Evolutionary conservation across 371 early-diverging fungal species (phyloP).

Genomic region (Mucor circinelloides): DNA sequence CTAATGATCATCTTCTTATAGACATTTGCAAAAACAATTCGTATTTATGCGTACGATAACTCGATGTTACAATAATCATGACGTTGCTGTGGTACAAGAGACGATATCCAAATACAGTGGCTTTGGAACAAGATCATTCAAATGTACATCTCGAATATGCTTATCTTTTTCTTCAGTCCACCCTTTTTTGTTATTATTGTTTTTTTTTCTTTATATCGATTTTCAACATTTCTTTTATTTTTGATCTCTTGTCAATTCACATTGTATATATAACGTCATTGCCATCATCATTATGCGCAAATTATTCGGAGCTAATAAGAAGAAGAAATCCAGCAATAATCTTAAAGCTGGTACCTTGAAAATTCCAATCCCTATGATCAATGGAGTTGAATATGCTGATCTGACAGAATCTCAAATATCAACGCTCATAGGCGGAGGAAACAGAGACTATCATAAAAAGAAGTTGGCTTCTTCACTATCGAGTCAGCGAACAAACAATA

Average conservation of each 20-base stretch:
- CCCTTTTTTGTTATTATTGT: background rate
- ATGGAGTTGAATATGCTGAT: conserved; percentile 13
- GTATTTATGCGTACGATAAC: background rate
- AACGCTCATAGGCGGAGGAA: conserved; percentile 9
- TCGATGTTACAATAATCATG: background rate
- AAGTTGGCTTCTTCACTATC: conserved; percentile 5
- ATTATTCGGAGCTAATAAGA: conserved; percentile 4
- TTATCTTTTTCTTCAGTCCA: background rate
- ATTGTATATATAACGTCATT: background rate
- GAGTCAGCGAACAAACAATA: conserved; percentile 3
- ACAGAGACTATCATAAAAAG: background rate
- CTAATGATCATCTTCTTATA: too few species aligned
- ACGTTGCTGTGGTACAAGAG: conserved; percentile 10
- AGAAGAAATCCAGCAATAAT: background rate
- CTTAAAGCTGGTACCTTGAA: conserved; percentile 10
- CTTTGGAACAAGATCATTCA: background rate
- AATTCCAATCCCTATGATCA: conserved; percentile 21
- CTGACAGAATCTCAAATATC: conserved; percentile 18
- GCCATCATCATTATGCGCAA: background rate
- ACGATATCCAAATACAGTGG: background rate
- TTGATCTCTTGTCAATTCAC: background rate
- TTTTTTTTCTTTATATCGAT: too few species aligned
- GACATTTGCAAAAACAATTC: too few species aligned
- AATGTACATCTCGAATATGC: background rate
- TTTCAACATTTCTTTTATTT: too few species aligned